A percentile compares a stretch with the other conserved stretches of the same genome.
Evolutionary conservation across 176 grass and related monocot species (phyloP).

Genomic region (Melocanna baccifera): DNA sequence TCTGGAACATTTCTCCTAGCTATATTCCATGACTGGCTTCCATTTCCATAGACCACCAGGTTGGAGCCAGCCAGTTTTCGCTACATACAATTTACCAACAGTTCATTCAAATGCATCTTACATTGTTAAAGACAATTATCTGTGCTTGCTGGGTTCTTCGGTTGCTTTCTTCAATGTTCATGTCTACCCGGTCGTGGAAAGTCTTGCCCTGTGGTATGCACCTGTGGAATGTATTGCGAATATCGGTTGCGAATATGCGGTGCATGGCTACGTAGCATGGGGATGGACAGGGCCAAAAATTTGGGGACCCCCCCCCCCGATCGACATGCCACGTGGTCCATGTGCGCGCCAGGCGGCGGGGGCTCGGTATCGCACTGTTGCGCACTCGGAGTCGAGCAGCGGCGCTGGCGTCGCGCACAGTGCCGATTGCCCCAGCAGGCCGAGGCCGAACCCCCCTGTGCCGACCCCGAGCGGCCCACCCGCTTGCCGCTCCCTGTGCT

Average conservation of each 20-base stretch:
- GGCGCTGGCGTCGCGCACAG: constrained; percentile 6
- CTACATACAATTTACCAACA: not conserved
- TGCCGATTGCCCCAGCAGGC: not conserved
- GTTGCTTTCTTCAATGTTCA: not conserved
- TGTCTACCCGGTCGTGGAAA: not conserved
- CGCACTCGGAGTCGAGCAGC: not conserved
- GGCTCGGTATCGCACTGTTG: not conserved
- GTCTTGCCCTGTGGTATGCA: not conserved
- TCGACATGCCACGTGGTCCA: not conserved
- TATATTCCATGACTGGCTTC: constrained; percentile 2
- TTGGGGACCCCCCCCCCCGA: not conserved
- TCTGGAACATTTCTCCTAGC: not conserved
- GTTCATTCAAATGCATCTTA: not conserved
- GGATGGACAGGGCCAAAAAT: not conserved
- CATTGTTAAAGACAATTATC: not conserved
- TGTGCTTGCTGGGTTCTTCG: not conserved
- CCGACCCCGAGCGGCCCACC: too few species aligned
- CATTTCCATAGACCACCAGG: not conserved
- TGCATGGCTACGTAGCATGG: not conserved
- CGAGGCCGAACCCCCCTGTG: not conserved
- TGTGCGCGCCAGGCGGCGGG: not conserved
- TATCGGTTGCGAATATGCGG: not conserved
- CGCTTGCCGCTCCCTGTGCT: not conserved
- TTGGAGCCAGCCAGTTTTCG: constrained; percentile 10
- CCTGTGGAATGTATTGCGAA: not conserved